These are phyloP conservation scores for Saccharomycopsis fermentans DNA, from an alignment of 805 yeast genomes.

Conservation along the genomic window DNA sequence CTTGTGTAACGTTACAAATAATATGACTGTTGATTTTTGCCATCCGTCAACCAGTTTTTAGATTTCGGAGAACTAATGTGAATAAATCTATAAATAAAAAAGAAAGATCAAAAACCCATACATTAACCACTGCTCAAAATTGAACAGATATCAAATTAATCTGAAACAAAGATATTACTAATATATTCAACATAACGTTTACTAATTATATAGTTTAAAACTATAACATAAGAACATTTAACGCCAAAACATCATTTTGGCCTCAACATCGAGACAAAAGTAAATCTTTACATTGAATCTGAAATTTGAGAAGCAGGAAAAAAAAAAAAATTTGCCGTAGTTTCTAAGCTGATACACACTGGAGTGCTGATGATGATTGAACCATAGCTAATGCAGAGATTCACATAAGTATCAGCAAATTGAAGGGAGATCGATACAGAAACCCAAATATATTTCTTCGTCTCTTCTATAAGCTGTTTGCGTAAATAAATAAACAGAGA, in stretches of 20 bases:
- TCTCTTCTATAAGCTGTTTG: no score
- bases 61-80: background rate
- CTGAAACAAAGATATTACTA: no score
- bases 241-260: no score
- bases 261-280: no score
- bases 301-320: background rate
- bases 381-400: background rate
- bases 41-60: background rate
- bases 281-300: no score
- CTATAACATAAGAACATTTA: no score
- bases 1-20: background rate
- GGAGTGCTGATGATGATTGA: background rate
- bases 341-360: background rate
- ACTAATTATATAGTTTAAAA: background rate
- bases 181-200: no score
- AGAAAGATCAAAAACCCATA: background rate
- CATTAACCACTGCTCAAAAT: background rate
- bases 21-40: background rate
- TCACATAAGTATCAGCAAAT: background rate
- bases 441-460: no score
- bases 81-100: background rate
- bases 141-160: no score
- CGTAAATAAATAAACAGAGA: background rate
- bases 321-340: background rate
- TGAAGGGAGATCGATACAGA: no score